Percentiles rank a stretch among this genome's conserved stretches.
These are phyloP conservation scores for Blastocystis sp. DNA, from an alignment of 352 stramenopile species.

Conservation along the genomic window DNA sequence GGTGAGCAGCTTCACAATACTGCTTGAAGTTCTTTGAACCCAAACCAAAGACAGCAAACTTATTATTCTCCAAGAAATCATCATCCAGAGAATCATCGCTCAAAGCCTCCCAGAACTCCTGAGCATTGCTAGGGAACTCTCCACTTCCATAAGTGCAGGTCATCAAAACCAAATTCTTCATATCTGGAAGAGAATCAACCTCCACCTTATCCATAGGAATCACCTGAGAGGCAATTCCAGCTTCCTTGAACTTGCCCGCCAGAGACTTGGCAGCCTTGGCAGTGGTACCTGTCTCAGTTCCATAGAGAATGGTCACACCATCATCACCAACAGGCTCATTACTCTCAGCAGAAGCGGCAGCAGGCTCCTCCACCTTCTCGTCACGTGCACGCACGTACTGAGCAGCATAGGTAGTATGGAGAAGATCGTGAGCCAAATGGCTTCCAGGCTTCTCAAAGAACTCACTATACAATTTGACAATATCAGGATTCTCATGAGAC, in stretches of 20 bases:
- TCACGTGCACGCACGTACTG: constrained; percentile 58
- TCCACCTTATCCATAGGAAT: constrained; percentile 66
- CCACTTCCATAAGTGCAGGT: constrained; percentile 58
- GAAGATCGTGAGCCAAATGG: constrained; percentile 60
- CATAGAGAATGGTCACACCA: constrained; percentile 61
- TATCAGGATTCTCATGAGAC: constrained; percentile 77
- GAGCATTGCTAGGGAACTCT: constrained; percentile 61
- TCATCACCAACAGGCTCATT: constrained; percentile 44
- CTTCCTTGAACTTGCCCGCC: constrained; percentile 67
- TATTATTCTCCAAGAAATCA: constrained; percentile 47
- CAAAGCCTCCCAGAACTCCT: constrained; percentile 64
- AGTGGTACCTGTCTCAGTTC: constrained; percentile 35
- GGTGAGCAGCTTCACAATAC: constrained; percentile 51
- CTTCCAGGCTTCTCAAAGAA: constrained; percentile 77
- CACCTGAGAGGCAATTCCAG: constrained; percentile 29
- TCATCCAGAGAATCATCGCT: constrained; percentile 45
- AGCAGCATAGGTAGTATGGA: constrained; percentile 45
- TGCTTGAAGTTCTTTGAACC: constrained; percentile 62
- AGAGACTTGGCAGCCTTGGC: constrained; percentile 58
- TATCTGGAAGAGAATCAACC: constrained; percentile 61
- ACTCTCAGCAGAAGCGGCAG: neutral
- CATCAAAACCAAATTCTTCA: constrained; percentile 67
- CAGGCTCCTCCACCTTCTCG: constrained; percentile 65
- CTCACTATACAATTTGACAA: constrained; percentile 70
- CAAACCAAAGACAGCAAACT: constrained; percentile 65